These are phyloP conservation scores for Boletellus deceptivus DNA, from an alignment of 1,284 basidiomycete genomes.

Conservation along the genomic window DNA sequence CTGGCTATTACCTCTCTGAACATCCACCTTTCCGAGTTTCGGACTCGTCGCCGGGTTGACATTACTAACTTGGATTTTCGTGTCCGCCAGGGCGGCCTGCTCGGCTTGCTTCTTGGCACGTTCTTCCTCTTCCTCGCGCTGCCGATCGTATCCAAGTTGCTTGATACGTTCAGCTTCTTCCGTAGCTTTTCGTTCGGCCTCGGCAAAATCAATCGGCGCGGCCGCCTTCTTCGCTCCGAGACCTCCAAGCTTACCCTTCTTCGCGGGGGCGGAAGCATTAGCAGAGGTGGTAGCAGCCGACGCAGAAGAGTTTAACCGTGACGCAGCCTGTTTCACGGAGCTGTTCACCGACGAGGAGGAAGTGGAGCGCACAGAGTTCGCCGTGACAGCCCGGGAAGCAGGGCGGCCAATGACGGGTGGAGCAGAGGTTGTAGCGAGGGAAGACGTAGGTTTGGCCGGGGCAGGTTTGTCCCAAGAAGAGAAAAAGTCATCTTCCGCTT, in stretches of 20 bases:
- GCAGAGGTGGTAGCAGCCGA: slow-evolving; percentile 34
- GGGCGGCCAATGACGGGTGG: slow-evolving; percentile 33
- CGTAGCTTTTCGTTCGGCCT: slow-evolving; percentile 82
- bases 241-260: slow-evolving; percentile 75
- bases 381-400: slow-evolving; percentile 63
- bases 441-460: slow-evolving; percentile 51
- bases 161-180: slow-evolving; percentile 90
- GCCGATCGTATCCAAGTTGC: slow-evolving; percentile 85
- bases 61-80: slow-evolving; percentile 37
- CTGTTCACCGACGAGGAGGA: slow-evolving; percentile 38
- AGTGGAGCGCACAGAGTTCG: slow-evolving; percentile 51
- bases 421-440: slow-evolving; percentile 42
- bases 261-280: slow-evolving; percentile 39
- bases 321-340: slow-evolving; percentile 47
- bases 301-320: slow-evolving; percentile 54
- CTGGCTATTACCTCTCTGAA: slow-evolving; percentile 30
- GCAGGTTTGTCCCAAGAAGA: slow-evolving; percentile 91
- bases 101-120: slow-evolving; percentile 56
- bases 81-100: slow-evolving; percentile 41
- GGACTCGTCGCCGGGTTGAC: slow-evolving; percentile 24
- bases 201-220: slow-evolving; percentile 84
- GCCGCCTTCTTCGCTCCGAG: slow-evolving; percentile 84
- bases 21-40: slow-evolving; percentile 31
- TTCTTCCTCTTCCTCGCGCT: slow-evolving; percentile 72
- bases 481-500: slow-evolving; percentile 86